A percentile compares a stretch with the other conserved stretches of the same genome.
Evolutionary conservation across 768 basidiomycete genomes (phyloP).

Genomic region (Lactifluus piperatus): DNA sequence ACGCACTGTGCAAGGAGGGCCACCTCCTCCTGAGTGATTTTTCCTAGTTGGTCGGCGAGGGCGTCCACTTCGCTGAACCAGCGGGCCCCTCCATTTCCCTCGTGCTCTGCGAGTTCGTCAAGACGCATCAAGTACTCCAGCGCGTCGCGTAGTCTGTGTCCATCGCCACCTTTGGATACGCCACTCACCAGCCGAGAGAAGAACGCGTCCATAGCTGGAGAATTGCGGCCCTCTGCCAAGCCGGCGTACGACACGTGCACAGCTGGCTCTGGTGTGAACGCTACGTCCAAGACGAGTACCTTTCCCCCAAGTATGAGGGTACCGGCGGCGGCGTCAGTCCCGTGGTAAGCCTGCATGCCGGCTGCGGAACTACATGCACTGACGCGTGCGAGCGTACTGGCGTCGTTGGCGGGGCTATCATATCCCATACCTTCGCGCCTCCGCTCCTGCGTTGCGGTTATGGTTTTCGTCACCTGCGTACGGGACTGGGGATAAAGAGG

Average conservation of each 20-base stretch:
- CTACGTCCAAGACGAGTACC: slow-evolving; percentile 16
- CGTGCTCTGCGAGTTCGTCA: slow-evolving; percentile 54
- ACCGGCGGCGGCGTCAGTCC: neutral
- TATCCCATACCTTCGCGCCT: slow-evolving; percentile 2
- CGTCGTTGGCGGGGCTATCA: slow-evolving; percentile 8
- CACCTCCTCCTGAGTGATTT: slow-evolving; percentile 46
- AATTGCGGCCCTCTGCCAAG: slow-evolving; percentile 32
- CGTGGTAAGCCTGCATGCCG: slow-evolving; percentile 16
- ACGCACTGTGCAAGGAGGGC: slow-evolving; percentile 42
- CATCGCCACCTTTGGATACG: slow-evolving; percentile 43
- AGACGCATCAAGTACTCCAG: slow-evolving; percentile 64
- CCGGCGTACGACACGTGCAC: slow-evolving; percentile 71
- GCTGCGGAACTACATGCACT: slow-evolving; percentile 6
- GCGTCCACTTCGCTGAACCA: slow-evolving; percentile 69
- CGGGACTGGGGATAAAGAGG: slow-evolving; percentile 6
- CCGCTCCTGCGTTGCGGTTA: slow-evolving; percentile 2
- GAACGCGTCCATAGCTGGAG: slow-evolving; percentile 54
- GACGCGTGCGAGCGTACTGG: slow-evolving; percentile 3
- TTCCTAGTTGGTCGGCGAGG: slow-evolving; percentile 40
- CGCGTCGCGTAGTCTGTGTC: slow-evolving; percentile 42
- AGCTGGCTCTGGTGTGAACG: slow-evolving; percentile 37
- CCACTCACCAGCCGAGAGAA: slow-evolving; percentile 38
- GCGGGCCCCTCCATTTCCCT: slow-evolving; percentile 52
- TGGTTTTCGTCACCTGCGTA: slow-evolving; percentile 9
- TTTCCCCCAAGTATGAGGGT: slow-evolving; percentile 11